Conservation (phyloP, 805 yeast genomes). For the Starmerella kuoi region DNA sequence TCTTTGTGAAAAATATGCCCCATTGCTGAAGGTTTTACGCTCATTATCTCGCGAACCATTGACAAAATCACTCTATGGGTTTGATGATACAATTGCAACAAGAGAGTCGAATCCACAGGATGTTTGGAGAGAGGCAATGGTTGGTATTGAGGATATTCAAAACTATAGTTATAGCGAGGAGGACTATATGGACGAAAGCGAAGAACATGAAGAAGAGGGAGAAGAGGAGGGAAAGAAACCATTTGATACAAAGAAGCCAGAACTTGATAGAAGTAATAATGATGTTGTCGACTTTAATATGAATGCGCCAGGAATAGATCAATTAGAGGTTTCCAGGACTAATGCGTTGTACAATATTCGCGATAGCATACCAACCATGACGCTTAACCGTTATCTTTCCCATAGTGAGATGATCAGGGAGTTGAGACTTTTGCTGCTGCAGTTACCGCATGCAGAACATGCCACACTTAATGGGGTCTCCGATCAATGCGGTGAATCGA, state of each 20-base stretch:
- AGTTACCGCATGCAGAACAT: not conserved
- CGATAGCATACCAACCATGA: not conserved
- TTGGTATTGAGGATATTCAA: not conserved
- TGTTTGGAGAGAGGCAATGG: slow-evolving; percentile 1
- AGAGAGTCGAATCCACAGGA: not conserved
- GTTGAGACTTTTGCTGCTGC: not conserved
- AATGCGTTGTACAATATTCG: not conserved
- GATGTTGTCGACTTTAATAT: not conserved
- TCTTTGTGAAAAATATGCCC: slow-evolving; percentile 18
- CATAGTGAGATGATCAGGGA: not conserved
- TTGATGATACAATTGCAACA: not conserved
- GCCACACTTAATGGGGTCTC: not conserved
- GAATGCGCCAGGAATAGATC: not conserved
- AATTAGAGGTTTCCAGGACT: not conserved
- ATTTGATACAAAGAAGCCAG: not conserved
- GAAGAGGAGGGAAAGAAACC: not conserved
- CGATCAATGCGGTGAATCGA: not conserved
- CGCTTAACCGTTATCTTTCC: not conserved
- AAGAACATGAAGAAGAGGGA: not conserved
- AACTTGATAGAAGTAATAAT: not conserved
- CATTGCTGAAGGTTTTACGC: slow-evolving; percentile 19
- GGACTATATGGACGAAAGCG: not conserved
- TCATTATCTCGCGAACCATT: slow-evolving; percentile 18
- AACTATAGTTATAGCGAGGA: not conserved
- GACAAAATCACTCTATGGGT: not conserved